These are phyloP conservation scores for Lodderomyces margitis DNA, from an alignment of 1,139 yeast species.

Conservation along the genomic window DNA sequence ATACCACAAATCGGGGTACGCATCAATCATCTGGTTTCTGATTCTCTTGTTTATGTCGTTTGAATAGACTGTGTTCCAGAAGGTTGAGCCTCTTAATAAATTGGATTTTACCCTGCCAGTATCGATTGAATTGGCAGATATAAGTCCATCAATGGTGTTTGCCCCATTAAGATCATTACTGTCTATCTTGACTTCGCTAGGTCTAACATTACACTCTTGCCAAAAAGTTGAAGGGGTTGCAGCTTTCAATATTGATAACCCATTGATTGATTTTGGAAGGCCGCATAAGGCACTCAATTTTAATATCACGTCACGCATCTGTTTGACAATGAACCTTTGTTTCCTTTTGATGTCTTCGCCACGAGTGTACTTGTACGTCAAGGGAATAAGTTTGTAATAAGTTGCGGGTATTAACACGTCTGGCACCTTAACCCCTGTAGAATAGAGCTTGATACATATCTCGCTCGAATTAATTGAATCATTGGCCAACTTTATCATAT, in stretches of 20 bases:
- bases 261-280: slow-evolving; percentile 79
- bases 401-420: slow-evolving; percentile 42
- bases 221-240: slow-evolving; percentile 57
- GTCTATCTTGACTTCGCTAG: slow-evolving; percentile 18
- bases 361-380: slow-evolving; percentile 30
- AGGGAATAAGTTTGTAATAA: slow-evolving; percentile 38
- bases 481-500: slow-evolving; percentile 29
- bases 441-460: slow-evolving; percentile 34
- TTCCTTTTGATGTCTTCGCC: slow-evolving; percentile 33
- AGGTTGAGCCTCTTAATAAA: slow-evolving; percentile 52
- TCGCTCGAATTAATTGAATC: slow-evolving; percentile 36
- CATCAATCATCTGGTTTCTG: slow-evolving; percentile 59
- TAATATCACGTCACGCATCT: slow-evolving; percentile 71
- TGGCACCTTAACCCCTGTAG: slow-evolving; percentile 44
- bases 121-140: slow-evolving; percentile 32
- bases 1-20: slow-evolving; percentile 84
- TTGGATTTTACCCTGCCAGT: slow-evolving; percentile 26
- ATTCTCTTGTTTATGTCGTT: slow-evolving; percentile 67
- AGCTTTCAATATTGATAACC: slow-evolving; percentile 60
- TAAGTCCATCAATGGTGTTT: slow-evolving; percentile 46
- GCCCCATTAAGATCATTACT: slow-evolving; percentile 16
- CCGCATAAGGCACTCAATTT: slow-evolving; percentile 83
- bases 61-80: slow-evolving; percentile 75
- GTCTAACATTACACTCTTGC: slow-evolving; percentile 24
- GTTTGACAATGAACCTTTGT: slow-evolving; percentile 46